A percentile compares a stretch with the other conserved stretches of the same genome.
Conservation (phyloP, 164 flowering plant genomes). For the Houttuynia cordata region DNA sequence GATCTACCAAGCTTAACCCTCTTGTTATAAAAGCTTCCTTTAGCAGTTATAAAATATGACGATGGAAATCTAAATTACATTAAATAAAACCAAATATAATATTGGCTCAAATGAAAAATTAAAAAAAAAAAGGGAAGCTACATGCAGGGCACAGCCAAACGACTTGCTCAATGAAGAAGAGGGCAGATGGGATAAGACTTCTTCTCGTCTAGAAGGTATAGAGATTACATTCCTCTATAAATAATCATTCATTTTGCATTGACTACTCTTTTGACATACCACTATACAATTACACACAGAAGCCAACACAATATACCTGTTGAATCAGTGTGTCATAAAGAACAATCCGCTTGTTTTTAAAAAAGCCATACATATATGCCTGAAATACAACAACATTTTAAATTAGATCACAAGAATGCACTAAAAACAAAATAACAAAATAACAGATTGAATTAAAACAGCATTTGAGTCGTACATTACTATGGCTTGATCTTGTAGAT, state of each 20-base stretch:
- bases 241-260: not conserved
- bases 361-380: constrained; percentile 99
- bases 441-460: not conserved
- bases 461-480: constrained; percentile 62
- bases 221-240: not conserved
- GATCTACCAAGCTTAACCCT: not conserved
- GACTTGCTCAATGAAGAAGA: no score
- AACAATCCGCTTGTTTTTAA: constrained; percentile 93
- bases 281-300: not conserved
- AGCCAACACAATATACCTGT: constrained; percentile 44
- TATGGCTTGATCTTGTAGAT: constrained; percentile 98
- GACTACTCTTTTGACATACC: not conserved
- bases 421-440: not conserved
- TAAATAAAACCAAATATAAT: no score
- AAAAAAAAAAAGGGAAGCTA: no score
- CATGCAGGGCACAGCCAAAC: no score
- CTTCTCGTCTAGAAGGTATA: no score
- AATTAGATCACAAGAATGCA: constrained; percentile 7
- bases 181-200: no score
- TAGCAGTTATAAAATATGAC: not conserved
- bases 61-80: no score
- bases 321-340: constrained; percentile 94
- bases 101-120: no score
- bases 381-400: constrained; percentile 19
- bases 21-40: not conserved